A percentile compares a stretch with the other conserved stretches of the same genome.
Conservation (phyloP, 2,329 filamentous ascomycete species). For the Ophiostoma montium region DNA sequence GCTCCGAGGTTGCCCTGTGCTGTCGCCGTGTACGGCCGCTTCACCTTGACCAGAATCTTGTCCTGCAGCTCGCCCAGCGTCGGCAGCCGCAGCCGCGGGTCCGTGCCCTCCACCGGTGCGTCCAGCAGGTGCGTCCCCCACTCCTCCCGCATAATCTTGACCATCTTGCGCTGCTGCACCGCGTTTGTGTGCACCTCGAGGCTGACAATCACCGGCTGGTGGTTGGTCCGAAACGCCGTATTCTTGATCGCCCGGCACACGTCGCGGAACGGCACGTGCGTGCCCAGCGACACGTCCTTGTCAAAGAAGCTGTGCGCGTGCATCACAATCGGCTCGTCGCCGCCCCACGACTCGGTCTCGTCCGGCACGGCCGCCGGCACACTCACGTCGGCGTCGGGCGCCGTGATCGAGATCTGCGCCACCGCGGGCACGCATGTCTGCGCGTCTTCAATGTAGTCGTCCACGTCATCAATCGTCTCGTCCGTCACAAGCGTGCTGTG, state of each 20-base stretch:
- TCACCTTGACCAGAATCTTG: constrained; percentile 78
- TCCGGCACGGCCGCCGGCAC: constrained; percentile 9
- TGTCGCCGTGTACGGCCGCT: constrained; percentile 31
- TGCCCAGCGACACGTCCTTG: constrained; percentile 60
- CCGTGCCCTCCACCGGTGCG: constrained; percentile 31
- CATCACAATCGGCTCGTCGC: constrained; percentile 62
- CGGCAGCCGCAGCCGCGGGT: constrained; percentile 45
- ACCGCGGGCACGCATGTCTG: not conserved
- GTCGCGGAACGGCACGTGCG: constrained; percentile 72
- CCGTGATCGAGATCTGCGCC: constrained; percentile 10
- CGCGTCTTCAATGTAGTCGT: constrained; percentile 13
- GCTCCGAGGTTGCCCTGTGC: constrained; percentile 15
- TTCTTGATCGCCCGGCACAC: constrained; percentile 72
- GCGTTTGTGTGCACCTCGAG: constrained; percentile 76
- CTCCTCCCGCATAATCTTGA: constrained; percentile 80
- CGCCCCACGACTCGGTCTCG: constrained; percentile 15
- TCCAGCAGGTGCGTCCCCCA: constrained; percentile 68
- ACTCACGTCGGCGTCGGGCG: constrained; percentile 4
- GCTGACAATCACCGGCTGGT: constrained; percentile 78
- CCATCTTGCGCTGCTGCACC: constrained; percentile 83
- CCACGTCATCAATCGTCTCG: constrained; percentile 9
- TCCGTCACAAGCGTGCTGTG: constrained; percentile 7
- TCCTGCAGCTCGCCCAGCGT: constrained; percentile 55
- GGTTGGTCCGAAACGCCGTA: constrained; percentile 60
- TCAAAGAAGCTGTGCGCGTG: constrained; percentile 35